Base-by-base conservation (phyloP, 768 basidiomycete genomes). In the Mycena polygramma region DNA sequence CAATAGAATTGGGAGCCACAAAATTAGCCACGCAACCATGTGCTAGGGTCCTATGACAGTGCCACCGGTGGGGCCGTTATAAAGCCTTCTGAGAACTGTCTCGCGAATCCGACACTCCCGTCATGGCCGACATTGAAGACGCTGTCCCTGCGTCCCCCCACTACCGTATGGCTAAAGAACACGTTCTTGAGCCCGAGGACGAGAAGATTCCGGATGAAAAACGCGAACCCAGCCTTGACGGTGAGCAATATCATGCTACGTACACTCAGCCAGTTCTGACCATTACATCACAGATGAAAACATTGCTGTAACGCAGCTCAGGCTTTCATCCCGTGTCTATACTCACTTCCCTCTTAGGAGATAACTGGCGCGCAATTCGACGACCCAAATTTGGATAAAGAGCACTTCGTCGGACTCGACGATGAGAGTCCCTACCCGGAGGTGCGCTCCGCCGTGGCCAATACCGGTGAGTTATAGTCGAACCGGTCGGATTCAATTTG, bases 401-500 rank as follows among this genome's bases (percentile, higher is more conserved):
- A 83, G 4, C 70, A 79, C 60, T 73, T 77, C 41, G 69, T 81
- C 37, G 77, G 73, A 13, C 81, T 83, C 53, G 88, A 89, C 60
- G 88, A 91, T 72, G 94, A 95, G 73, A 93, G 91, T 48, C 92
- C 92, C 36, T 94, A 93, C 71, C 88, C 94, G 0, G 92, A 94
- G 77, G 93, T 94, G 37, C 88, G 92, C 51, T 87, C 88, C 54
- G 88, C 89, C 55, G 90, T 91, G n/a, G 86, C 89, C 49, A 91
- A 91, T 26, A 70, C 69, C 48, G 69, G 69, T 65, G 9, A 19
- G 57, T 10, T 4, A 9, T 2, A 24, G 20, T 11, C 1, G 15
- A n/a, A 13, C 43, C 22, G n/a, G 45, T 22, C 17, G 26, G n/a
- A 15, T 92, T 92, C 71, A 86, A 92, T 0, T 90, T 63, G 86